Evolutionary conservation across 73 alveolate species (phyloP), one percentile per base, ranked within the genome.

Genomic region (Paramecium sexaurelia): DNA sequence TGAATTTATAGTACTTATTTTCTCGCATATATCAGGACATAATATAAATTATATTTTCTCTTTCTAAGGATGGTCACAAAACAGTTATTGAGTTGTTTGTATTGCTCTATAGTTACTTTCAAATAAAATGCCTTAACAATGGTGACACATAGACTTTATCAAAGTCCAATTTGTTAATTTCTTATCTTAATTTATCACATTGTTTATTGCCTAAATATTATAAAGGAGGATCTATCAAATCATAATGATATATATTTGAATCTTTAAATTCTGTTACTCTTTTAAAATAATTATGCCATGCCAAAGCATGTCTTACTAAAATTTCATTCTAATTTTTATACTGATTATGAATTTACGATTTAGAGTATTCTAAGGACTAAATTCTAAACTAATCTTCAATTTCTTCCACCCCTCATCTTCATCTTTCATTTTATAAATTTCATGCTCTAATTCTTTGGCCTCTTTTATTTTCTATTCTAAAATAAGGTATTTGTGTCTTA

Each of bases 211-310:
- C 90, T 24, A 41, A 39, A 29, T 78, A 29, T 15, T 78, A 75
- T 11, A 78, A 17, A 41, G 90, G 90, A 22, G 90, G 90, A 43
- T 78, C 90, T 9, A 78, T 19, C 36, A 78, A 33, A 19, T 40
- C 43, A 61, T 78, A 78, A 41, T 39, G 39, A 78, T 78, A 78
- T n/a, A 39, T 43, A 43, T 78, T 61, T 32, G 47, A 36, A 24
- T 45, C 71, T 20, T 19, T 19, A 29, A 39, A 41, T 41, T 78
- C 55, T 29, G 40, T 24, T 29, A 33, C 71, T 43, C 90, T 20
- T 40, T 78, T 78, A 43, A 39, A 41, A 45, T 78, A 78, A 78
- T 78, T 78, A 45, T 78, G 90, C 90, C 90, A 78, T 24, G 90
- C 90, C 55, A 78, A 78, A 24, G 90, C 90, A 39, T 78, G 90